Evolutionary conservation across 129 eudicot genomes (phyloP), one percentile per base, ranked within the genome.

Genomic region (Arctium minus): DNA sequence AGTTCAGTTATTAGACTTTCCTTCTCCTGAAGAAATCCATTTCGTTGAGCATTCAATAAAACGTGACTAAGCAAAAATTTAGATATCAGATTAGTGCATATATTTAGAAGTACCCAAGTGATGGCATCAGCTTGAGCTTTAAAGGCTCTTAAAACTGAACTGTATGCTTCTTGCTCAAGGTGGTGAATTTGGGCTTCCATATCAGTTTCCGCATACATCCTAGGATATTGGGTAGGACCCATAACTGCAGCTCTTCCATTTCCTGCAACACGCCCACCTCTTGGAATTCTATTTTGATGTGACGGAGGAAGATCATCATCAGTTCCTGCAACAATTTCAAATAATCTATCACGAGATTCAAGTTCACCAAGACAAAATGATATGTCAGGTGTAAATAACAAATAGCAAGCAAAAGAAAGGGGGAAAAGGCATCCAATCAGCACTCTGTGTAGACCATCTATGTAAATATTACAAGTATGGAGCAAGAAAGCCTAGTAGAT

Each of bases 241-340:
- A 90, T 81, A 88, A 84, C 90, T 3, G 91, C 83, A 75, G 94
- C 64, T 83, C 98, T 94, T 79, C 98, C 99, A 80, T 93, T 93
- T 17, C 97, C 98, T 30, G 95, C 78, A 73, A 93, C 87, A 81
- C 88, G 97, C 1, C 92, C 93, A 38, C 96, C 97, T 91, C 97
- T 88, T 39, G 92, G 87, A 48, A 91, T 81, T 89, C 98, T 92
- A 81, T 87, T 92, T 81, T 89, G 97, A 85, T 91, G 98, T 36
- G 97, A 86, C 8, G 97, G 98, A 12, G 97, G 97, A 50, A 91
- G 88, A 88, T 91, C 98, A 85, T 95, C 97, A 88, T 94, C 98
- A 31, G 97, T 92, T 70, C 98, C 97, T 91, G 87, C 83, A 88
- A 85, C 37, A 15, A 50, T 80, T 22, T 5, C 40, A 15, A 74